Base-by-base conservation (phyloP, 176 grass and related monocot species). In the Poa annua region DNA sequence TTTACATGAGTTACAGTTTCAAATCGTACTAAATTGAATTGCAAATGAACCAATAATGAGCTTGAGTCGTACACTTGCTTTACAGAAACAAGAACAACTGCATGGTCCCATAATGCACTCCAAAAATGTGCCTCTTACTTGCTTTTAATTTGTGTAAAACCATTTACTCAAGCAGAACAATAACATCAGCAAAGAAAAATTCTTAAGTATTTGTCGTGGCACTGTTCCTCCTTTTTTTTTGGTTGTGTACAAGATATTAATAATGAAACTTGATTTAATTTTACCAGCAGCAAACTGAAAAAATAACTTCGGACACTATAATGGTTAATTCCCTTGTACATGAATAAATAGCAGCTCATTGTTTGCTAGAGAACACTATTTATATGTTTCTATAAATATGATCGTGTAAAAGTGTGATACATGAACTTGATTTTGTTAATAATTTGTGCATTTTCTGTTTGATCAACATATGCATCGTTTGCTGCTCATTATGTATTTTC, bases 371-470 rank as follows among this genome's bases (percentile, higher is more conserved):
- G 33, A 78, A 62, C 3, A 7, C 11, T 71, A 47, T 77, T 61
- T 82, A 39, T 63, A 32, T 77, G 20, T 3, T 60, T 22, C 4
- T 69, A 64, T 42, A 44, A 57, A 44, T 16, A 17, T 52, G 33
- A 61, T 73, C 15, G 6, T 65, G 19, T 34, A 10, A 15, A 44
- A 56, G 8, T 74, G 17, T 20, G 50, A 54, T 73, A 80, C 14
- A 4, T 65, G 44, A 74, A 70, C 56, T 79, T 66, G 35, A 66
- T 83, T 78, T 65, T 21, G 10, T 74, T 66, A 39, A 81, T 35
- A 51, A 0, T 54, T 17, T 42, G 24, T 52, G 16, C 53, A 32
- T 72, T 60, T 71, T 71, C 7, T 88, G 19, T n/a, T 21, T 83
- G 52, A 29, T 69, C n/a, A 4, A 32, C 51, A 12, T 78, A 62